Conservation (phyloP, 345 rosid genomes). For the Eucalyptus sp. region DNA sequence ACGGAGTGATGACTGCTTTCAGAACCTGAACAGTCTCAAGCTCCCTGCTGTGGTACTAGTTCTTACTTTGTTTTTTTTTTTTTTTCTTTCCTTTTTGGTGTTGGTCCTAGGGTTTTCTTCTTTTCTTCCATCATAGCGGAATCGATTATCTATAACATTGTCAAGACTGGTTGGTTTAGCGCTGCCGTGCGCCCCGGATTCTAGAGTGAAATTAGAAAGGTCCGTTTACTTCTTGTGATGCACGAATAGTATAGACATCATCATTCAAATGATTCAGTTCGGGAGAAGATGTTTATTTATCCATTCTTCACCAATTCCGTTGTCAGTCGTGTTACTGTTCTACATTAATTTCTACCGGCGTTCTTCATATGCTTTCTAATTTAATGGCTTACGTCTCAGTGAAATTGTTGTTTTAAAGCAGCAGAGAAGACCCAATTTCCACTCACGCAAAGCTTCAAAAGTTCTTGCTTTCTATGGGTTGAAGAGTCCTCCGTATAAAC, state of each 20-base stretch:
- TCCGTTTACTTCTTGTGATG: background rate
- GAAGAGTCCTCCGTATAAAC: conserved; percentile 81
- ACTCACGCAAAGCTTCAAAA: conserved; percentile 22
- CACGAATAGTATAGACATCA: background rate
- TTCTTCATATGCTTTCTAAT: background rate
- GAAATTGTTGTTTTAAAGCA: background rate
- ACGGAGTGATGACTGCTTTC: background rate
- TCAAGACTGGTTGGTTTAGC: background rate
- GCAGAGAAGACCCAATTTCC: conserved; percentile 17
- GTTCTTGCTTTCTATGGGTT: conserved; percentile 63
- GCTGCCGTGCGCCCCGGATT: background rate
- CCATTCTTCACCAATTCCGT: background rate
- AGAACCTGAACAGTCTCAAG: background rate
- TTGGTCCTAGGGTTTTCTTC: background rate
- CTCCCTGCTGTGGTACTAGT: background rate
- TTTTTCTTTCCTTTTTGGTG: background rate
- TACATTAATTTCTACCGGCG: background rate
- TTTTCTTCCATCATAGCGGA: background rate
- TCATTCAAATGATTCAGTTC: background rate
- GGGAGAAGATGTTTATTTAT: background rate
- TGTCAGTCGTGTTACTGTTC: background rate
- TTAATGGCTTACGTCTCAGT: background rate
- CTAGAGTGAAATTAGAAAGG: background rate
- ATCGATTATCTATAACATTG: background rate
- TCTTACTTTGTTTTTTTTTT: background rate